Conservation (phyloP, 345 rosid species). For the Odontarrhena argentea region DNA sequence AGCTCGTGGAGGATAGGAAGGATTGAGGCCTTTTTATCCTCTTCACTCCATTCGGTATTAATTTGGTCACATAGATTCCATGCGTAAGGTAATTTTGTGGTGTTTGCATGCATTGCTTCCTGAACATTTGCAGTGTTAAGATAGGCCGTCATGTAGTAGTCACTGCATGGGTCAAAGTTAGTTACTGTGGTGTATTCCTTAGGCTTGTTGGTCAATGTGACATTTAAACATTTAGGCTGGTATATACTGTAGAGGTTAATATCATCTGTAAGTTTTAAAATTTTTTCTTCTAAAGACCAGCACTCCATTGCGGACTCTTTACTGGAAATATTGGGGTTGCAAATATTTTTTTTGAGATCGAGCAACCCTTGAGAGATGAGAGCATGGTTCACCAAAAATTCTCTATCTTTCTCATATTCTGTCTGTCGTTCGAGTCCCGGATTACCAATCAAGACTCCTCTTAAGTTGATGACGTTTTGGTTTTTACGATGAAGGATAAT, state of each 20-base stretch:
- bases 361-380: conserved; percentile 63
- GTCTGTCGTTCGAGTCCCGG: conserved; percentile 6
- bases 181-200: conserved; percentile 52
- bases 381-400: conserved; percentile 63
- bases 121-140: conserved; percentile 63
- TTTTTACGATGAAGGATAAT: conserved; percentile 41
- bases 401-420: background rate
- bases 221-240: conserved; percentile 58
- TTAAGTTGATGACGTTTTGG: conserved; percentile 55
- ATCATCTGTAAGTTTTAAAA: background rate
- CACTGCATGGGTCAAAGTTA: conserved; percentile 59
- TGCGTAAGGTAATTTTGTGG: conserved; percentile 49
- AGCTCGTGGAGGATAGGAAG: conserved; percentile 66
- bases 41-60: conserved; percentile 48
- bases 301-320: background rate
- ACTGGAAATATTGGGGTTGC: too few relatives aligned
- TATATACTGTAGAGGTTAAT: conserved; percentile 74
- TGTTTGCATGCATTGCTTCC: conserved; percentile 65
- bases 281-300: rapidly evolving
- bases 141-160: conserved; percentile 50
- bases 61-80: conserved; percentile 71
- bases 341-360: background rate
- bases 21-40: conserved; percentile 49
- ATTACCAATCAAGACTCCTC: conserved; percentile 51
- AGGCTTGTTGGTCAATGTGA: conserved; percentile 36